Percentiles rank a stretch among this genome's conserved stretches.
These are phyloP conservation scores for Posidonia australis DNA, from an alignment of 106 monocot genomes.

Conservation along the genomic window DNA sequence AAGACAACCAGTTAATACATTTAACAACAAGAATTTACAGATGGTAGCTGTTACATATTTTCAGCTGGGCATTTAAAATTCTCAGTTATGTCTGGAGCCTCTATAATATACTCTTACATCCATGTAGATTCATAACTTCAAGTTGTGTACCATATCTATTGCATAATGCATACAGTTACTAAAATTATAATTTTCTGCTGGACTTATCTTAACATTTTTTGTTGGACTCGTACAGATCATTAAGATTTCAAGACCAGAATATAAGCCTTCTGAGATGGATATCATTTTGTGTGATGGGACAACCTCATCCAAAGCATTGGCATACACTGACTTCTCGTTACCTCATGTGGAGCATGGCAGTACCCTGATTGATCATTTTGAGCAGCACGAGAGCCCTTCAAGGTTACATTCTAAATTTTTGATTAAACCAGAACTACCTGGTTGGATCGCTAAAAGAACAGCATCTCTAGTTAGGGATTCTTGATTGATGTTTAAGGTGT, in stretches of 20 bases:
- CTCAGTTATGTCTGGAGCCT: too few species aligned
- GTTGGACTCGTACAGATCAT: too few species aligned
- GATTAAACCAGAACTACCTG: neutral
- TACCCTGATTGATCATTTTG: slow-evolving; percentile 22
- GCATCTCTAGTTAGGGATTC: neutral
- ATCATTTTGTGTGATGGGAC: slow-evolving; percentile 70
- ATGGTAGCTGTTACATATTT: too few species aligned
- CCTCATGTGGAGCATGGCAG: too few species aligned
- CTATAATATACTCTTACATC: too few species aligned
- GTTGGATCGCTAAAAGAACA: neutral
- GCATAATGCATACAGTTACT: neutral
- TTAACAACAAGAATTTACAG: too few species aligned
- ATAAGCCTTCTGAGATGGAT: slow-evolving; percentile 71
- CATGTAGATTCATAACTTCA: too few species aligned
- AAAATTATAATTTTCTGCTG: neutral
- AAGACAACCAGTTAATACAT: too few species aligned
- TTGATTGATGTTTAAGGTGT: too few species aligned
- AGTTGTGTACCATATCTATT: neutral
- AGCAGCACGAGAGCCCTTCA: slow-evolving; percentile 30
- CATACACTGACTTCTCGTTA: slow-evolving; percentile 50
- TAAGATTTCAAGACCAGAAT: slow-evolving; percentile 76
- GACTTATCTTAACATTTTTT: too few species aligned
- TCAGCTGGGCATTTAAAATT: too few species aligned
- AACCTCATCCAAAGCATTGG: slow-evolving; percentile 62
- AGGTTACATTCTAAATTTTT: slow-evolving; percentile 23